Conservation (phyloP, 2,329 filamentous ascomycete genomes). For the Diaporthe ampelina region DNA sequence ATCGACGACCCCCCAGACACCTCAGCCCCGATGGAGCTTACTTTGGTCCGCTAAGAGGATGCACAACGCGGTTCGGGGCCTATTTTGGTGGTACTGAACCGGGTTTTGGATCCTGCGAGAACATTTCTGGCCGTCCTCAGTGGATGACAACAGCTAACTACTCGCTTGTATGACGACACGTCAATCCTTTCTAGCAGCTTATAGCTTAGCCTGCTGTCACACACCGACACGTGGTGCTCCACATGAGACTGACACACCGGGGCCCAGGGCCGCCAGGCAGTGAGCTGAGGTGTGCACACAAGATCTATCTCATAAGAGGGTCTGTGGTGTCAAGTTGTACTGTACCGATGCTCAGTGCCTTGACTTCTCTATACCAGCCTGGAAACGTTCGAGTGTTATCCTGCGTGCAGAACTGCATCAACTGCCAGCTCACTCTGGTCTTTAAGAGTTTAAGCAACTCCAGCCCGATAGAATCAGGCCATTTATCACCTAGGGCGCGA, state of each 20-base stretch:
- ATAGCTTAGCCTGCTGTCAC: constrained; percentile 10
- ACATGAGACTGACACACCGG: not conserved
- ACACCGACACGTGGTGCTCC: constrained; percentile 22
- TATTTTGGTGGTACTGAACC: constrained; percentile 8
- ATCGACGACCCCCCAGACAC: not conserved
- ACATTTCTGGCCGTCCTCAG: not conserved
- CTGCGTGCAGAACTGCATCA: too few relatives aligned
- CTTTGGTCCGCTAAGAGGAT: not conserved
- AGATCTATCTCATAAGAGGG: not conserved
- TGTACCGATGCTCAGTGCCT: not conserved
- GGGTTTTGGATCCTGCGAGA: constrained; percentile 9
- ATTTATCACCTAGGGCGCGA: not conserved
- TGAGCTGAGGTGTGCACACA: not conserved
- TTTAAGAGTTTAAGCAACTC: not conserved
- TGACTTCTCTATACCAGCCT: not conserved
- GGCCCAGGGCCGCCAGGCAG: constrained; percentile 14
- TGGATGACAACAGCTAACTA: not conserved
- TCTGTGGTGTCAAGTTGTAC: not conserved
- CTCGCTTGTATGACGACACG: constrained; percentile 2
- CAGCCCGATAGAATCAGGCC: not conserved
- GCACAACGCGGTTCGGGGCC: not conserved
- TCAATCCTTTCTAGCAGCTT: constrained; percentile 3
- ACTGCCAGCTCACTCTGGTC: not conserved
- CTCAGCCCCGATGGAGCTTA: not conserved
- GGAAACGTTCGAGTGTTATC: not conserved